Percentiles rank a stretch among this genome's conserved stretches.
phyloP scores from a whole-genome alignment of 2,329 filamentous ascomycete genomes.

The Elsinoe fawcettii region DNA sequence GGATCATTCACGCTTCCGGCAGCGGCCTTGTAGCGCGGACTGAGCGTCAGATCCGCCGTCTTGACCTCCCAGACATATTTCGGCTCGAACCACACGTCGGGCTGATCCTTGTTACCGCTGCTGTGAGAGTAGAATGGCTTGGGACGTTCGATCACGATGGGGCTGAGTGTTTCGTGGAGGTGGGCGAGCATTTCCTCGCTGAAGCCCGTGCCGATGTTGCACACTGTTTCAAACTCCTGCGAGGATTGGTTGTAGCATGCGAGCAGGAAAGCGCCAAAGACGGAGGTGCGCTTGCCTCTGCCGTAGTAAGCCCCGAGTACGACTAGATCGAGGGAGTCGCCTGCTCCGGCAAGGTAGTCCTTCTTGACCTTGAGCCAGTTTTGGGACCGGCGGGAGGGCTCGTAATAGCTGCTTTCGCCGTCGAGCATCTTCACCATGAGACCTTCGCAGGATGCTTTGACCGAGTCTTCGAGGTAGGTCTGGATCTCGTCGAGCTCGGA shows the following conservation, averaged over 20 bases:
- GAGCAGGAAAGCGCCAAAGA: constrained; percentile 91
- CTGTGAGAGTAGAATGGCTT: constrained; percentile 95
- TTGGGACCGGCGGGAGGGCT: constrained; percentile 88
- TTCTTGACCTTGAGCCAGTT: constrained; percentile 99
- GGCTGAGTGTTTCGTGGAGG: constrained; percentile 65
- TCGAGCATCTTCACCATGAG: constrained; percentile 99
- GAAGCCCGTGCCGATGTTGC: constrained; percentile 98
- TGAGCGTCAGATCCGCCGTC: constrained; percentile 88
- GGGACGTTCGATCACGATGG: constrained; percentile 74
- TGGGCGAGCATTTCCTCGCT: constrained; percentile 89
- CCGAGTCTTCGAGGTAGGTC: constrained; percentile 80
- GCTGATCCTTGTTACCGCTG: constrained; percentile 78
- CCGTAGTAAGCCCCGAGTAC: constrained; percentile 92
- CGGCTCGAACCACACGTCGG: constrained; percentile 97
- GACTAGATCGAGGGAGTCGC: constrained; percentile 92
- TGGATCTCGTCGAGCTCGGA: constrained; percentile 92
- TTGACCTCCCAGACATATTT: constrained; percentile 95
- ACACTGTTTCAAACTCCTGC: constrained; percentile 88
- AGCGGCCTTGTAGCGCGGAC: constrained; percentile 88
- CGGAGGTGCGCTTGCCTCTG: constrained; percentile 88
- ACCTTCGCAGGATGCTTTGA: constrained; percentile 93
- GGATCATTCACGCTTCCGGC: constrained; percentile 46
- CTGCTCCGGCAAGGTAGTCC: constrained; percentile 88
- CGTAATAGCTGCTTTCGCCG: constrained; percentile 84
- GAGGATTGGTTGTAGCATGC: constrained; percentile 79